These are phyloP conservation scores for Cenchrus americanus DNA, from an alignment of 176 grass and related monocot species.

Conservation along the genomic window DNA sequence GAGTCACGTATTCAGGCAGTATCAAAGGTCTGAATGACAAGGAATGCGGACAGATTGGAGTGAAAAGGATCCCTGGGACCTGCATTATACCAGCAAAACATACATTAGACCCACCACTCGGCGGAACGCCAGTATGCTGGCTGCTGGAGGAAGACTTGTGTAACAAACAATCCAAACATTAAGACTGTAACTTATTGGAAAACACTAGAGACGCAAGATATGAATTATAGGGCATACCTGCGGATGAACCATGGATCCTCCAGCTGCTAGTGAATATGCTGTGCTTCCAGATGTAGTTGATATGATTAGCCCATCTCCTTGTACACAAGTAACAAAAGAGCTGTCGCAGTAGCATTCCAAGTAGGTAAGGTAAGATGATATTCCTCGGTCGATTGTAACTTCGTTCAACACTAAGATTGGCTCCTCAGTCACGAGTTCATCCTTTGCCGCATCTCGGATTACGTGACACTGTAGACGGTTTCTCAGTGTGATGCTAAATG, in stretches of 20 bases:
- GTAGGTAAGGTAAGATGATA: constrained; percentile 96
- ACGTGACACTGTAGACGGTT: constrained; percentile 89
- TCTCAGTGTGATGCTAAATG: constrained; percentile 90
- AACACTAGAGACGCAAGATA: neutral
- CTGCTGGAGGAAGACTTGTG: neutral
- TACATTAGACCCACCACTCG: neutral
- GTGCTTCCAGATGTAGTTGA: constrained; percentile 97
- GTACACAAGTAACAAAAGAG: constrained; percentile 92
- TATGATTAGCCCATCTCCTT: constrained; percentile 94
- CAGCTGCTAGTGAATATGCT: constrained; percentile 91
- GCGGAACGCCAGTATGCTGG: neutral
- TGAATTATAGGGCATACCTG: constrained; percentile 52
- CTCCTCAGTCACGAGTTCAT: constrained; percentile 78
- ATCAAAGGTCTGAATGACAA: constrained; percentile 90
- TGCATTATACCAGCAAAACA: constrained; percentile 36
- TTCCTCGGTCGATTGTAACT: constrained; percentile 90
- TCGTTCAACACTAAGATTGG: constrained; percentile 89
- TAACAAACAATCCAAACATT: neutral
- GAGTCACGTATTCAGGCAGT: constrained; percentile 81
- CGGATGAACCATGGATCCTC: constrained; percentile 99
- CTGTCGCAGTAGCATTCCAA: constrained; percentile 92
- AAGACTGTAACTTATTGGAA: neutral
- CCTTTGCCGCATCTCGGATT: constrained; percentile 84
- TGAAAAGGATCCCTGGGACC: constrained; percentile 97
- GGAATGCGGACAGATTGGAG: constrained; percentile 93